Evolutionary conservation across 2,329 filamentous ascomycete genomes (phyloP).

Genomic region (Malbranchea zuffiana): DNA sequence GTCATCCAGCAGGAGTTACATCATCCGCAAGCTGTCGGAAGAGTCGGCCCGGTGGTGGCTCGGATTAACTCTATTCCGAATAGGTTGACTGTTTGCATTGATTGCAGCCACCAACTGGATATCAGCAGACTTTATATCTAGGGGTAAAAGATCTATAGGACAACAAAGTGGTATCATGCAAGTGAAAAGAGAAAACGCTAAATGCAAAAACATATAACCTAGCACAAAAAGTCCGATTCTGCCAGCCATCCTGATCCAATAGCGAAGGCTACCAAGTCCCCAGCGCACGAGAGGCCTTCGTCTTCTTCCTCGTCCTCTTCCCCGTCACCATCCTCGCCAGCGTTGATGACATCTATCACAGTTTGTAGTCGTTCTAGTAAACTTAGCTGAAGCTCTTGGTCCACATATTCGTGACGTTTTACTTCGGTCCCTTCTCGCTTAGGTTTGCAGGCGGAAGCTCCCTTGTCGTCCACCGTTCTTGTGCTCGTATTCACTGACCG

Average conservation of each 20-base stretch:
- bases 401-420: slow-evolving; percentile 13
- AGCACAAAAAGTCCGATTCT: slow-evolving; percentile 30
- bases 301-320: slow-evolving; percentile 28
- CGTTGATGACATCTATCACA: slow-evolving; percentile 25
- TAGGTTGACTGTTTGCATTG: no score
- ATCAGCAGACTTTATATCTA: no score
- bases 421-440: slow-evolving; percentile 6
- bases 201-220: not conserved
- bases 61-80: no score
- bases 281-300: slow-evolving; percentile 34
- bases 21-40: no score
- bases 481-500: slow-evolving; percentile 24
- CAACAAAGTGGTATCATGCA: no score
- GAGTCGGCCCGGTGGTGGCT: no score
- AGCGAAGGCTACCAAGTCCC: slow-evolving; percentile 34
- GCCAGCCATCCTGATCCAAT: slow-evolving; percentile 34
- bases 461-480: not conserved
- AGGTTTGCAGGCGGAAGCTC: slow-evolving; percentile 1
- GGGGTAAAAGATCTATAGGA: no score
- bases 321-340: slow-evolving; percentile 20
- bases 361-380: slow-evolving; percentile 25
- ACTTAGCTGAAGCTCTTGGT: slow-evolving; percentile 17
- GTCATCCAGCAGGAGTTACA: no score
- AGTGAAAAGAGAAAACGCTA: slow-evolving; percentile 2
- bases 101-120: no score